Percentiles rank a stretch among this genome's conserved stretches.
These are phyloP conservation scores for Starmerella lactis-condensi DNA, from an alignment of 805 yeast species.

Conservation along the genomic window DNA sequence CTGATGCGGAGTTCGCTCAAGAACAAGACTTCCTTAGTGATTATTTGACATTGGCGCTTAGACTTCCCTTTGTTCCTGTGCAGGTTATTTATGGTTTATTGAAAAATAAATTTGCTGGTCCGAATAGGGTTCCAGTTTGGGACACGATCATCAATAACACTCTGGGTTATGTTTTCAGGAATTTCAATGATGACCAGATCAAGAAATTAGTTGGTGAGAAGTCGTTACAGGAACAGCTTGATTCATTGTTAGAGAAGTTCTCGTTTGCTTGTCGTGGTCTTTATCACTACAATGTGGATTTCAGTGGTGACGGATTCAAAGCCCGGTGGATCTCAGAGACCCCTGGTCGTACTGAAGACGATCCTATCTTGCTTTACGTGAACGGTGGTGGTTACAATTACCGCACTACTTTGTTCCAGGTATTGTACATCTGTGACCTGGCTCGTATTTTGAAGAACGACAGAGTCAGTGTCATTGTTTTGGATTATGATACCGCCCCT, in stretches of 20 bases:
- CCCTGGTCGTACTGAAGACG: conserved; percentile 12
- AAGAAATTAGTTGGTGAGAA: conserved; percentile 12
- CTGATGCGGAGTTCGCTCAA: too few relatives aligned
- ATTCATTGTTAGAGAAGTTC: conserved; percentile 1
- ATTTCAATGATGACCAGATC: conserved; percentile 12
- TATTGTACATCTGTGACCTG: conserved; percentile 8
- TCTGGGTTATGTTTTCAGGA: conserved; percentile 10
- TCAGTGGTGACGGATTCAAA: conserved; percentile 5
- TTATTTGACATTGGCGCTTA: conserved; percentile 4
- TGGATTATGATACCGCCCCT: conserved; percentile 21
- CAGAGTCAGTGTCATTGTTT: conserved; percentile 12
- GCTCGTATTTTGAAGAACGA: conserved; percentile 4
- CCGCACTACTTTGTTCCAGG: conserved; percentile 11
- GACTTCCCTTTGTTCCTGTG: conserved; percentile 1
- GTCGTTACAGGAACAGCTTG: conserved; percentile 11
- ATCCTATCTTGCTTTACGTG: conserved; percentile 16
- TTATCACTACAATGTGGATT: conserved; percentile 7
- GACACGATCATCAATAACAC: conserved; percentile 6
- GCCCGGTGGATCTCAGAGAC: conserved; percentile 17
- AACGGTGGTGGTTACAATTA: conserved; percentile 18
- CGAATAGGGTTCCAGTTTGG: conserved; percentile 2
- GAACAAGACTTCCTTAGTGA: conserved; percentile 4
- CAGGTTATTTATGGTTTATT: neutral
- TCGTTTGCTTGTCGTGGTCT: conserved; percentile 3
- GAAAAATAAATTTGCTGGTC: conserved; percentile 1